Percentiles rank a stretch among this genome's conserved stretches.
Evolutionary conservation across 352 stramenopile species (phyloP).

Genomic region (Pythium rhizo-oryzae): DNA sequence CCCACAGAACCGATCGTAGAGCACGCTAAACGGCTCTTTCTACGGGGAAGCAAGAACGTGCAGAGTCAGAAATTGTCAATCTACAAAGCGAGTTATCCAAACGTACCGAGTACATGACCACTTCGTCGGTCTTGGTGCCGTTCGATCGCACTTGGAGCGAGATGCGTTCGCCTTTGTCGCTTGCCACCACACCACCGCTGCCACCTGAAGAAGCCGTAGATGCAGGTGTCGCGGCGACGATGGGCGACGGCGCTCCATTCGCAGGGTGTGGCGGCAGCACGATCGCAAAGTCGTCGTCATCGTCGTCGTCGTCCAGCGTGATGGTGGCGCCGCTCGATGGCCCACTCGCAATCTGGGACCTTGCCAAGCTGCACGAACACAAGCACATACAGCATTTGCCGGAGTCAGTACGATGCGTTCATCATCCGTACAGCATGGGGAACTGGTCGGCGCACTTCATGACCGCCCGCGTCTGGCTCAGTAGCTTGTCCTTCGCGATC

Average conservation of each 20-base stretch:
- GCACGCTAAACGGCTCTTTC: conserved; percentile 64
- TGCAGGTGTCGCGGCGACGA: neutral
- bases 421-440: too few relatives aligned
- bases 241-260: neutral
- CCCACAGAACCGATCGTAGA: conserved; percentile 70
- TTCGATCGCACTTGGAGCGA: conserved; percentile 64
- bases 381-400: neutral
- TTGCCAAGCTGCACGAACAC: conserved; percentile 31
- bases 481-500: conserved; percentile 54
- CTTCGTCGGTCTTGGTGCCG: conserved; percentile 50
- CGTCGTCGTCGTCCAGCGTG: conserved; percentile 57
- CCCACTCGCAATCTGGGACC: conserved; percentile 27
- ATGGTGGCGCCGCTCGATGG: conserved; percentile 38
- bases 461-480: conserved; percentile 64
- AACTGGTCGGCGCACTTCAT: conserved; percentile 37
- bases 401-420: neutral
- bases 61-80: neutral
- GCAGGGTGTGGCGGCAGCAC: neutral
- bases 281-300: conserved; percentile 39
- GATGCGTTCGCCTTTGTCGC: conserved; percentile 57
- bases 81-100: neutral
- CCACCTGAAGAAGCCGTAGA: too few relatives aligned
- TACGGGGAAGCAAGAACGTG: conserved; percentile 14
- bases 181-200: neutral
- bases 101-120: conserved; percentile 58